Evolutionary conservation across 805 yeast species (phyloP).

Genomic region (Cyberlindnera americana): DNA sequence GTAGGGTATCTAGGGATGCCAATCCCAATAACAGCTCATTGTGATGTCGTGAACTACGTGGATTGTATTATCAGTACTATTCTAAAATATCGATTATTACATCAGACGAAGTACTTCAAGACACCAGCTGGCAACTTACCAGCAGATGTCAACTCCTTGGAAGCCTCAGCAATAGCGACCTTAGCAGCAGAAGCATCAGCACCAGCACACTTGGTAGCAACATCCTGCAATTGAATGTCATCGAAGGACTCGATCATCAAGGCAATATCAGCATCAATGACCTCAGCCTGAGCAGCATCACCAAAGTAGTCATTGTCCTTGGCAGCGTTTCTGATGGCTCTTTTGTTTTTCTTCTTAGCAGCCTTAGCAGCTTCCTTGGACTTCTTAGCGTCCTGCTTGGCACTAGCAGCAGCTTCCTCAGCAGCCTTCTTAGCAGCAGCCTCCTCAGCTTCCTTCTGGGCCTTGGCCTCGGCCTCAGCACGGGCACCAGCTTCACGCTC

Average conservation of each 20-base stretch:
- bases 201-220: slow-evolving; percentile 56
- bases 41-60: no score
- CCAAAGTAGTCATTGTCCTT: slow-evolving; percentile 87
- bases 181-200: slow-evolving; percentile 56
- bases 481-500: slow-evolving; percentile 97
- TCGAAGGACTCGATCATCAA: slow-evolving; percentile 74
- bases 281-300: slow-evolving; percentile 61
- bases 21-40: no score
- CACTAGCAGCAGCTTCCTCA: slow-evolving; percentile 60
- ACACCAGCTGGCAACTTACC: slow-evolving; percentile 52
- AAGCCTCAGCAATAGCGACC: slow-evolving; percentile 52
- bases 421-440: slow-evolving; percentile 77
- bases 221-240: slow-evolving; percentile 72
- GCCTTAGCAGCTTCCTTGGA: slow-evolving; percentile 89
- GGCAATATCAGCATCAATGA: slow-evolving; percentile 77
- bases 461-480: slow-evolving; percentile 92
- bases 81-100: no score
- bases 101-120: slow-evolving; percentile 49
- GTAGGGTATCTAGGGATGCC: no score
- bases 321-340: slow-evolving; percentile 74
- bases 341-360: slow-evolving; percentile 94
- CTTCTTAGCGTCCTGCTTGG: slow-evolving; percentile 81
- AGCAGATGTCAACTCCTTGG: slow-evolving; percentile 47
- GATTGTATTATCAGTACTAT: no score
- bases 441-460: slow-evolving; percentile 85